Conservation (phyloP, 2,329 filamentous ascomycete species). For the Fusarium verticillioides region DNA sequence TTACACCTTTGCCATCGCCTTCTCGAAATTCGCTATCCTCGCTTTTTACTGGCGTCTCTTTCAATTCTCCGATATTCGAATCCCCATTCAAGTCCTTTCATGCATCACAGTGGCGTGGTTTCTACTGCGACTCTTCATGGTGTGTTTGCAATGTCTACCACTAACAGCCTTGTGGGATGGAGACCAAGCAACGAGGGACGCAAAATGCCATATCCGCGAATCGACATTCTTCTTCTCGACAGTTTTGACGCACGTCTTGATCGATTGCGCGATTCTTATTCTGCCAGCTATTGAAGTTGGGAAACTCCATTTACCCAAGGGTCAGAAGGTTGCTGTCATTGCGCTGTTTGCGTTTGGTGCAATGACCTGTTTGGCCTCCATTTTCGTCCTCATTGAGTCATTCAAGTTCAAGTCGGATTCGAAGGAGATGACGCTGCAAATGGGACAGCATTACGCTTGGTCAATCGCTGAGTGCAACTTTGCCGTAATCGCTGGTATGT, state of each 20-base stretch:
- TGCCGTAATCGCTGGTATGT: constrained; percentile 44
- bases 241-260: constrained; percentile 45
- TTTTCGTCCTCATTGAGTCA: constrained; percentile 44
- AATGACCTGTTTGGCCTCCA: constrained; percentile 43
- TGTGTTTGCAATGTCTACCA: constrained; percentile 49
- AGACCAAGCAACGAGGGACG: constrained; percentile 32
- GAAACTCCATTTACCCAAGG: constrained; percentile 44
- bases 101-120: constrained; percentile 43
- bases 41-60: constrained; percentile 48
- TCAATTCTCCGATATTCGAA: constrained; percentile 42
- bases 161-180: constrained; percentile 49
- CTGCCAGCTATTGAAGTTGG: constrained; percentile 48
- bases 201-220: constrained; percentile 46
- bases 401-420: constrained; percentile 37
- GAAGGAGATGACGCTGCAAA: constrained; percentile 41
- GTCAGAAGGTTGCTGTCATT: constrained; percentile 46
- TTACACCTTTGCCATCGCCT: constrained; percentile 45
- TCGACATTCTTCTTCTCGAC: constrained; percentile 49
- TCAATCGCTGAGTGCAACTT: constrained; percentile 46
- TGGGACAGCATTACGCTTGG: constrained; percentile 45
- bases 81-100: constrained; percentile 45
- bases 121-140: constrained; percentile 46
- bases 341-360: constrained; percentile 46
- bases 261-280: constrained; percentile 48
- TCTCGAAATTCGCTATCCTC: constrained; percentile 46